phyloP scores from a whole-genome alignment of 2,329 filamentous ascomycete genomes.

The Colletotrichum graminicola region DNA sequence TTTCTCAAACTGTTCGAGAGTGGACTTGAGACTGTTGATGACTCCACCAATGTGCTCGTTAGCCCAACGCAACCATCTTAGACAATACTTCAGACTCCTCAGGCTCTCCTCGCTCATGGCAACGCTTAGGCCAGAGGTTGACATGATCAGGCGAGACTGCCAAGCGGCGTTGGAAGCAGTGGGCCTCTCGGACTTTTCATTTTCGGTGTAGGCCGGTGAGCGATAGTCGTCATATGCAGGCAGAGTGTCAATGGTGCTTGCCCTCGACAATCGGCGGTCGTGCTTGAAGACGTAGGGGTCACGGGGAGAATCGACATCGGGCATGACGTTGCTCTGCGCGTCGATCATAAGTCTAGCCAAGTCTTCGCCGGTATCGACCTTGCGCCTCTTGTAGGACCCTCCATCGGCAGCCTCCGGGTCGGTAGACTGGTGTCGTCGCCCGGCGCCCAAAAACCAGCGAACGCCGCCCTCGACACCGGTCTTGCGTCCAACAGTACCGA shows the following conservation, averaged over 20 bases:
- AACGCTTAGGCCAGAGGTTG: slow-evolving; percentile 89
- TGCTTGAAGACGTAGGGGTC: slow-evolving; percentile 47
- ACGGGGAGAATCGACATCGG: slow-evolving; percentile 42
- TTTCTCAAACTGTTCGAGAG: slow-evolving; percentile 84
- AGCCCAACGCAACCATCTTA: slow-evolving; percentile 83
- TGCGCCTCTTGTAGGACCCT: slow-evolving; percentile 69
- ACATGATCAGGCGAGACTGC: slow-evolving; percentile 88
- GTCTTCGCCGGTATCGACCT: slow-evolving; percentile 61
- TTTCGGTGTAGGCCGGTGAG: slow-evolving; percentile 80
- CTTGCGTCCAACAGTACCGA: slow-evolving; percentile 83
- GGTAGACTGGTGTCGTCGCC: slow-evolving; percentile 63
- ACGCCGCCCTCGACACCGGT: slow-evolving; percentile 91
- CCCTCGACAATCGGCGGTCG: slow-evolving; percentile 70
- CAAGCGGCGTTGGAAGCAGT: slow-evolving; percentile 61
- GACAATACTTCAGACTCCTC: slow-evolving; percentile 84
- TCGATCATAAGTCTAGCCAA: slow-evolving; percentile 39
- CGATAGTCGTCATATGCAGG: slow-evolving; percentile 86
- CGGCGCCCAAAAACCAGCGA: slow-evolving; percentile 81
- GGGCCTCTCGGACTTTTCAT: slow-evolving; percentile 51
- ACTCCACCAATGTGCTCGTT: slow-evolving; percentile 84
- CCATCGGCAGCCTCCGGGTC: slow-evolving; percentile 61
- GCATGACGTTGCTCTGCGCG: slow-evolving; percentile 33
- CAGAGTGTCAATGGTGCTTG: slow-evolving; percentile 78
- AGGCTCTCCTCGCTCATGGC: slow-evolving; percentile 93
- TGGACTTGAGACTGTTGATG: slow-evolving; percentile 78